These are phyloP conservation scores for Arabidopsis thaliana DNA, from an alignment of 345 rosid genomes.

Conservation along the genomic window DNA sequence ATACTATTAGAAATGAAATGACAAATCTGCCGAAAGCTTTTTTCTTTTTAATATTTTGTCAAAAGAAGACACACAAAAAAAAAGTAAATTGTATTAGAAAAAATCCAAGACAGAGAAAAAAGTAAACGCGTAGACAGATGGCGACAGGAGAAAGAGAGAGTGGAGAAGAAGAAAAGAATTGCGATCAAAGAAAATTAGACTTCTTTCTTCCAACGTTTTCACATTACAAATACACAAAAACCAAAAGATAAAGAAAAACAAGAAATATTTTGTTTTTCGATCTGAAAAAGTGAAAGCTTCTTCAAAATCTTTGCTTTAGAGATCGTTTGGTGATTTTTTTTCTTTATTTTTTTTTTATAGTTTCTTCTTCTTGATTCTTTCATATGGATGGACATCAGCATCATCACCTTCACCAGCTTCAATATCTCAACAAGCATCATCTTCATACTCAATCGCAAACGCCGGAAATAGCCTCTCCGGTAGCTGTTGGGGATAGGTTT, in stretches of 20 bases:
- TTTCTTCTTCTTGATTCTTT: conserved; percentile 21
- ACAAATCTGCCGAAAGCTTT: conserved; percentile 33
- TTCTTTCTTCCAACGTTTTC: conserved; percentile 61
- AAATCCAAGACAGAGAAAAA: conserved; percentile 21
- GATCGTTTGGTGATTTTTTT: conserved; percentile 28
- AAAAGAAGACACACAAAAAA: conserved; percentile 29
- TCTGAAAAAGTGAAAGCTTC: conserved; percentile 41
- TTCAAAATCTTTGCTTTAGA: conserved; percentile 27
- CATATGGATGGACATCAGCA: conserved; percentile 53
- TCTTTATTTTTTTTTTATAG: conserved; percentile 10
- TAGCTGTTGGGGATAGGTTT: conserved; percentile 62
- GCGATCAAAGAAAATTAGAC: conserved; percentile 40
- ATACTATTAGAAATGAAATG: conserved; percentile 6
- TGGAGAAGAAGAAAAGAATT: conserved; percentile 44
- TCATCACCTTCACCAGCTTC: conserved; percentile 53
- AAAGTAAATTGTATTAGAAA: not conserved
- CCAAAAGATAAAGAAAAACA: conserved; percentile 27
- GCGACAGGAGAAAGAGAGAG: conserved; percentile 52
- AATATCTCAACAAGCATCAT: conserved; percentile 46
- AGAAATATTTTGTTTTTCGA: conserved; percentile 32
- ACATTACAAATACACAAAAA: conserved; percentile 61
- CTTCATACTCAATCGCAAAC: conserved; percentile 52
- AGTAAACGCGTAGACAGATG: conserved; percentile 95
- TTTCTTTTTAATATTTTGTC: conserved; percentile 21
- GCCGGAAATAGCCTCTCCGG: conserved; percentile 49